These are phyloP conservation scores for Luffa aegyptiaca DNA, from an alignment of 306 rosid species.

Conservation along the genomic window DNA sequence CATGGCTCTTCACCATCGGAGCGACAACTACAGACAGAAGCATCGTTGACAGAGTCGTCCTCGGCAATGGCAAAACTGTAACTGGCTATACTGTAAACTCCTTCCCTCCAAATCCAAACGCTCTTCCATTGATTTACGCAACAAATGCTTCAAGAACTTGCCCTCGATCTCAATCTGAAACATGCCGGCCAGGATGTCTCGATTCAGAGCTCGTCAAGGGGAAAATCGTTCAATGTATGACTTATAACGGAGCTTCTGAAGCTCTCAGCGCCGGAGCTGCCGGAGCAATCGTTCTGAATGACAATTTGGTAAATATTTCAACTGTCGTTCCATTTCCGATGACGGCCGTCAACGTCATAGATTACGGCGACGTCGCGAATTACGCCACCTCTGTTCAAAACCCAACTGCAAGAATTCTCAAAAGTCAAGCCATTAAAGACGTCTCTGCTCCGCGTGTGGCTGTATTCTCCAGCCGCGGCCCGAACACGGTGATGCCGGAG, in stretches of 20 bases:
- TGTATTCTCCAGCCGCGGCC: constrained; percentile 28
- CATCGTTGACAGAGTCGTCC: constrained; percentile 8
- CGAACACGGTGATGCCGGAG: constrained; percentile 6
- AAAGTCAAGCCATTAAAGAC: constrained; percentile 7
- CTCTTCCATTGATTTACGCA: constrained; percentile 1
- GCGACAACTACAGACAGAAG: constrained; percentile 31
- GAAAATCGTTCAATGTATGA: constrained; percentile 22
- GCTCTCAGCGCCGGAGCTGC: constrained; percentile 13
- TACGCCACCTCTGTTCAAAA: background rate
- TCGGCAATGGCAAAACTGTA: constrained; percentile 27
- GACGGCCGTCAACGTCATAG: background rate
- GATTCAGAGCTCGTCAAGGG: constrained; percentile 16
- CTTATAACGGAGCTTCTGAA: background rate
- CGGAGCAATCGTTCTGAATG: background rate
- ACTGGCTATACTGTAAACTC: background rate
- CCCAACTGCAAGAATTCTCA: constrained; percentile 7
- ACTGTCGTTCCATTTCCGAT: constrained; percentile 4
- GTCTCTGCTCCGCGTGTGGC: constrained; percentile 14
- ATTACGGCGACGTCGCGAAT: background rate
- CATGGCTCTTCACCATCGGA: constrained; percentile 32
- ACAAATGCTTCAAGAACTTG: background rate
- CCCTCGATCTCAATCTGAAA: background rate
- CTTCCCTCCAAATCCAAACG: background rate
- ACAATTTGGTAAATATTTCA: background rate
- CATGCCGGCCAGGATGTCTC: background rate